A percentile compares a stretch with the other conserved stretches of the same genome.
These are phyloP conservation scores for Puya raimondii DNA, from an alignment of 176 grass and related monocot species.

Conservation along the genomic window DNA sequence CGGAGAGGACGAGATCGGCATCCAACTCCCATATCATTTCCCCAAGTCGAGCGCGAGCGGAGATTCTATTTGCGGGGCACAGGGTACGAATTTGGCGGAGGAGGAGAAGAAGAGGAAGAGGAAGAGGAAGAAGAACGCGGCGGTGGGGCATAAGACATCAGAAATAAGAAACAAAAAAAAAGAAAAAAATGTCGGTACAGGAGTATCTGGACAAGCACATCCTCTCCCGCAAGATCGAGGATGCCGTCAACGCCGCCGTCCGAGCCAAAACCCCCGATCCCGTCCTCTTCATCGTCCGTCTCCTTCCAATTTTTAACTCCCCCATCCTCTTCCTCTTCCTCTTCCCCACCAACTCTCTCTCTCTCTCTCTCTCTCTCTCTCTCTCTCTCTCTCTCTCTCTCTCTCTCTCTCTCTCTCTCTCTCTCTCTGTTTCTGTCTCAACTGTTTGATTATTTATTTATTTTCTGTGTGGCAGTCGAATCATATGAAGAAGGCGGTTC, in stretches of 20 bases:
- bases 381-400: no score
- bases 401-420: neutral
- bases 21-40: no score
- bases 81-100: no score
- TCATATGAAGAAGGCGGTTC: slow-evolving; percentile 76
- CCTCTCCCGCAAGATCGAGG: slow-evolving; percentile 91
- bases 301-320: neutral
- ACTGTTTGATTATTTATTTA: neutral
- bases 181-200: slow-evolving; percentile 67
- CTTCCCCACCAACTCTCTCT: neutral
- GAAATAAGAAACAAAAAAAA: no score
- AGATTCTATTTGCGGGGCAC: no score
- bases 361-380: neutral
- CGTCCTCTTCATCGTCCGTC: slow-evolving; percentile 60
- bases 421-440: neutral
- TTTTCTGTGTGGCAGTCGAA: slow-evolving; percentile 28
- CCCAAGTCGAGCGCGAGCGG: no score
- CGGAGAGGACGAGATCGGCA: no score
- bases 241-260: slow-evolving; percentile 96
- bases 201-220: slow-evolving; percentile 88
- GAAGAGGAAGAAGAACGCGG: no score
- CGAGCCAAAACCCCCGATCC: slow-evolving; percentile 68
- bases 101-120: no score
- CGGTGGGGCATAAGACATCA: no score
- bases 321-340: neutral